phyloP scores from a whole-genome alignment of 2,329 filamentous ascomycete species.

The Aspergillus spinulosporus region DNA sequence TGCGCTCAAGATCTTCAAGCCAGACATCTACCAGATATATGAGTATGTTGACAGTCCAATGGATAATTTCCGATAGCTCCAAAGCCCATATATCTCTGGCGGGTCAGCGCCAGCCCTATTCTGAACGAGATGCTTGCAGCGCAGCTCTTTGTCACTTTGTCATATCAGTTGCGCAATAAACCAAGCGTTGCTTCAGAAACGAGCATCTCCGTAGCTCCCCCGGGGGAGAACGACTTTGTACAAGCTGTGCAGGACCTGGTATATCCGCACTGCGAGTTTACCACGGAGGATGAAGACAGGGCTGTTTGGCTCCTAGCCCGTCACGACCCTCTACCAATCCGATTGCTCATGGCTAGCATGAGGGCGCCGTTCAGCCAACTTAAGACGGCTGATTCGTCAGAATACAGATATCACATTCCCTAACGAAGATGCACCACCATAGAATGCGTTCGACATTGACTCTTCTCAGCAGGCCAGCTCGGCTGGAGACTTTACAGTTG shows the following conservation, averaged over 20 bases:
- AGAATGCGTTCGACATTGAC: background rate
- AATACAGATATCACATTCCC: conserved; percentile 2
- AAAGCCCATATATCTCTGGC: background rate
- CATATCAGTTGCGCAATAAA: background rate
- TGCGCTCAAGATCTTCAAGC: background rate
- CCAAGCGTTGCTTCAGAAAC: background rate
- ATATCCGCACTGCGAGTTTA: background rate
- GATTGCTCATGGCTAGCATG: background rate
- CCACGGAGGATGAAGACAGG: background rate
- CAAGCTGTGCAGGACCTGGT: background rate
- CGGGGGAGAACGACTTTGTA: background rate
- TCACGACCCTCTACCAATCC: background rate
- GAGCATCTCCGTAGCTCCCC: too few species aligned
- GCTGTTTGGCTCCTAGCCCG: background rate
- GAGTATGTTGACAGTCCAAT: too few species aligned
- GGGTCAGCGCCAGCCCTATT: background rate
- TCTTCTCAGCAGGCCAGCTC: background rate
- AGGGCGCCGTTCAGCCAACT: background rate
- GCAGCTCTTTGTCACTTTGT: background rate
- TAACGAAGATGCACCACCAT: background rate
- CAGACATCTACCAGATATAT: background rate
- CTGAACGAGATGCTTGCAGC: background rate
- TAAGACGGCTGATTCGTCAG: background rate
- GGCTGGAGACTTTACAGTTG: background rate
- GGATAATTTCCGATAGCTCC: too few species aligned